Base-by-base conservation (phyloP, 768 basidiomycete species). In the Hemileccinum impolitum region DNA sequence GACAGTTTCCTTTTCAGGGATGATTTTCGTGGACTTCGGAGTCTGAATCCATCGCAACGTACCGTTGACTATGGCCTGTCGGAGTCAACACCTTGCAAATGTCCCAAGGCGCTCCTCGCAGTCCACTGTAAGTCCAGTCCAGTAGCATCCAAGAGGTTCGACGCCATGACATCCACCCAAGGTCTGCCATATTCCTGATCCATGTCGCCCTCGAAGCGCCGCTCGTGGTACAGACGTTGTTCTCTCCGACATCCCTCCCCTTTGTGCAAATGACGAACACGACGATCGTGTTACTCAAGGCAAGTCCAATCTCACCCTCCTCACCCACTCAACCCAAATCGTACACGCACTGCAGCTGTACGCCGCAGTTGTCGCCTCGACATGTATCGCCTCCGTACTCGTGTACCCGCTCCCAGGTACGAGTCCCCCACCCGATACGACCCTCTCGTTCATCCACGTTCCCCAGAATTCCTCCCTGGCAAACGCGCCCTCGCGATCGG, bases 261-360 rank as follows among this genome's bases (percentile, higher is more conserved):
- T 90, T 93, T 64, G 56, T 91, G 47, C 80, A 90, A 63, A 74
- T 90, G 56, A 91, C 84, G 58, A 93, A 93, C 71, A 92, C 90
- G 6, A 80, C 88, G 0, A 43, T 91, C 8, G 80, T 90, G 2
- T 54, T 92, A 8, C 67, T 90, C 41, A 91, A 91, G 76, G 90
- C 85, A 42, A 21, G 45, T 37, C 19, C n/a, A n/a, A n/a, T n/a
- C n/a, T n/a, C n/a, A n/a, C n/a, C n/a, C n/a, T n/a, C 9, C 21
- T 6, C 23, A 23, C 23, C 23, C 23, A 23, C 23, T 23, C 23
- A 23, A 23, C 23, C 23, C 23, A 23, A 3, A 23, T 6, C 23
- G 6, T 6, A 23, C 23, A 23, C 23, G 23, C 6, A 23, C 23
- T 3, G 5, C 10, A 92, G 90, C 62, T 92, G 39, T 91, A 89